Evolutionary conservation across 2,329 filamentous ascomycete genomes (phyloP).

Genomic region (Rhytidhysteron rufulum): DNA sequence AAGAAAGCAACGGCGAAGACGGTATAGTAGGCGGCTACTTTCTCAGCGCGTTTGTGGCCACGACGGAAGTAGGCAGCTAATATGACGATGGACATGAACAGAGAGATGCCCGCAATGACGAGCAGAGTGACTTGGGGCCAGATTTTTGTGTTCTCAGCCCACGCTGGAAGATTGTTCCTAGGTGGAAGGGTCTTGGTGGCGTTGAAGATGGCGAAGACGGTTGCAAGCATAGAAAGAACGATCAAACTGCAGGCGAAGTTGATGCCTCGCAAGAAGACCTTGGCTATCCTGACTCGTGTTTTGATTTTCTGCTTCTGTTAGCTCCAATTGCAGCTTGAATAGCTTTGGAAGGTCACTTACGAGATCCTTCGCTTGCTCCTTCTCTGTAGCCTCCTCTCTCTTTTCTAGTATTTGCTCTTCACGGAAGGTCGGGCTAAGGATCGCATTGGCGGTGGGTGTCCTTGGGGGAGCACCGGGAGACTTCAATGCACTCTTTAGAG

Average conservation of each 20-base stretch:
- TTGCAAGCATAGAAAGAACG: slow-evolving; percentile 81
- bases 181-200: slow-evolving; percentile 70
- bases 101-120: slow-evolving; percentile 72
- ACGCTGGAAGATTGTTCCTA: slow-evolving; percentile 78
- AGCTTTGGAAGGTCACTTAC: slow-evolving; percentile 55
- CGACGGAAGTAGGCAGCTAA: slow-evolving; percentile 85
- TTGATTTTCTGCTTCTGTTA: slow-evolving; percentile 75
- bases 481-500: slow-evolving; percentile 86
- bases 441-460: slow-evolving; percentile 56
- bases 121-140: slow-evolving; percentile 92
- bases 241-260: slow-evolving; percentile 97
- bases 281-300: slow-evolving; percentile 83
- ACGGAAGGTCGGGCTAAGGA: slow-evolving; percentile 84
- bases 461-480: slow-evolving; percentile 74
- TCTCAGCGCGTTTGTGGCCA: slow-evolving; percentile 84
- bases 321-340: slow-evolving; percentile 3
- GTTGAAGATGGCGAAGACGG: slow-evolving; percentile 91
- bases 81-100: slow-evolving; percentile 73
- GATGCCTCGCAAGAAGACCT: slow-evolving; percentile 89
- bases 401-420: slow-evolving; percentile 87
- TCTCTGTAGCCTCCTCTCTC: slow-evolving; percentile 74
- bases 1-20: slow-evolving; percentile 92
- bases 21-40: slow-evolving; percentile 92
- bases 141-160: slow-evolving; percentile 72
- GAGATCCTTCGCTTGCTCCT: slow-evolving; percentile 81